phyloP scores from a whole-genome alignment of 1,284 basidiomycete genomes.

The Xerocomus amazonicus region DNA sequence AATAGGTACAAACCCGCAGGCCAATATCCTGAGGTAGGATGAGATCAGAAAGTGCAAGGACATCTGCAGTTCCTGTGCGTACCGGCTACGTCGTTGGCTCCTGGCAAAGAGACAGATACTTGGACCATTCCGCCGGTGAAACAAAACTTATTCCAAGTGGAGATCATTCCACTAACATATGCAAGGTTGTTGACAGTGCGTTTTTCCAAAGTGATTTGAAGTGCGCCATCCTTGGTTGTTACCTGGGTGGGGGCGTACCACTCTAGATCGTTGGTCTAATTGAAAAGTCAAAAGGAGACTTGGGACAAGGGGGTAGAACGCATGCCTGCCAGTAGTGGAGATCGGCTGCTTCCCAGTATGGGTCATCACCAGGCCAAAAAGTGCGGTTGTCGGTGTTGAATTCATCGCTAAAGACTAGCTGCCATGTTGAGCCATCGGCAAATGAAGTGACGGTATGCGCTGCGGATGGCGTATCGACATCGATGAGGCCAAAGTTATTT shows the following conservation, averaged over 20 bases:
- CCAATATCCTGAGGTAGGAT: conserved; percentile 25
- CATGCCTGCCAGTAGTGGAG: conserved; percentile 38
- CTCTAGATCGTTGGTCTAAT: conserved; percentile 51
- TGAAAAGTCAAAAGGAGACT: not conserved
- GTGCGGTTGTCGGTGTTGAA: conserved; percentile 79
- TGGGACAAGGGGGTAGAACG: not conserved
- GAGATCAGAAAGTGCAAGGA: conserved; percentile 35
- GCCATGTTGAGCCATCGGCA: conserved; percentile 44
- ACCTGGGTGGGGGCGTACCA: conserved; percentile 80
- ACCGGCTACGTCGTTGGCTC: conserved; percentile 52
- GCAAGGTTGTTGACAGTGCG: conserved; percentile 70
- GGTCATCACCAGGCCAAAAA: conserved; percentile 68
- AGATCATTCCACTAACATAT: conserved; percentile 70
- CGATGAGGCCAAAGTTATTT: conserved; percentile 55
- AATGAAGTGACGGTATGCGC: conserved; percentile 45
- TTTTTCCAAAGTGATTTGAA: conserved; percentile 74
- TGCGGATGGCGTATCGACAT: conserved; percentile 52
- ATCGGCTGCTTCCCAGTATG: conserved; percentile 60
- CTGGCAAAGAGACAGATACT: conserved; percentile 78
- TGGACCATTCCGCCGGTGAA: conserved; percentile 85
- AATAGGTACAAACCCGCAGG: conserved; percentile 29
- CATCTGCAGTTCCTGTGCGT: conserved; percentile 40
- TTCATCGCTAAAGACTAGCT: conserved; percentile 87
- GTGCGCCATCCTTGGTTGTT: conserved; percentile 73
- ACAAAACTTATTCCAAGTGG: conserved; percentile 91